phyloP scores from a whole-genome alignment of 495 filamentous ascomycete species.

The Endocarpon pusillum region DNA sequence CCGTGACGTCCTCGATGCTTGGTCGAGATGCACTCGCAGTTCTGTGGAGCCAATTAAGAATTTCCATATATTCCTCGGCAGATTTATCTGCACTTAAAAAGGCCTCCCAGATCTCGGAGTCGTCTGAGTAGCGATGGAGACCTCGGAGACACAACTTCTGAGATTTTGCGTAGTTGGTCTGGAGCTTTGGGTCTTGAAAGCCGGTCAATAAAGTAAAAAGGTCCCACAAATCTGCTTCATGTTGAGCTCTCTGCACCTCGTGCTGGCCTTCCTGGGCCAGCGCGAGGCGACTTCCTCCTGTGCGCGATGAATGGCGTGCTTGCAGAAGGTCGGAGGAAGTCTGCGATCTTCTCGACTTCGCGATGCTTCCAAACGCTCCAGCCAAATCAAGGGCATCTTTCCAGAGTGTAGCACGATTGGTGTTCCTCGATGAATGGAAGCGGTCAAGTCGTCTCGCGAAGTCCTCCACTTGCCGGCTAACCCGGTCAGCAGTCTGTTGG shows the following conservation, averaged over 20 bases:
- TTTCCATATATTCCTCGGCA: conserved; percentile 54
- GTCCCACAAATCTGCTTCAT: conserved; percentile 78
- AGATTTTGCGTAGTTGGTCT: conserved; percentile 18
- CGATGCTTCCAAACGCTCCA: too few species aligned
- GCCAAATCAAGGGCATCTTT: background rate
- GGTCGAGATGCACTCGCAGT: conserved; percentile 43
- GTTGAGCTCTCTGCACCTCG: too few species aligned
- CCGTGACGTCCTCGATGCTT: conserved; percentile 58
- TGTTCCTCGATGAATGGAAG: conserved; percentile 21
- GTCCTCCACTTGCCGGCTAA: conserved; percentile 44
- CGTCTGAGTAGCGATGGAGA: conserved; percentile 40
- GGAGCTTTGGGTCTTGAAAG: conserved; percentile 26
- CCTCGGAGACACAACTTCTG: conserved; percentile 24
- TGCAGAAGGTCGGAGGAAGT: too few species aligned
- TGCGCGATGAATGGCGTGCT: too few species aligned
- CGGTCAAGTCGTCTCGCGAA: conserved; percentile 50
- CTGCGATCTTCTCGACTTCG: too few species aligned
- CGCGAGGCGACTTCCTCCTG: too few species aligned
- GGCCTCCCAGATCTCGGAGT: conserved; percentile 44
- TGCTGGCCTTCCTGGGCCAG: too few species aligned
- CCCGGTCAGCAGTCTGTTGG: conserved; percentile 39
- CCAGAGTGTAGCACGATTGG: too few species aligned
- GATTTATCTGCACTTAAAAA: conserved; percentile 48
- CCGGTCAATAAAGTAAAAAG: conserved; percentile 50
- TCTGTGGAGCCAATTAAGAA: conserved; percentile 69